Conservation (phyloP, 2,329 filamentous ascomycete genomes). For the Claviceps sp. region DNA sequence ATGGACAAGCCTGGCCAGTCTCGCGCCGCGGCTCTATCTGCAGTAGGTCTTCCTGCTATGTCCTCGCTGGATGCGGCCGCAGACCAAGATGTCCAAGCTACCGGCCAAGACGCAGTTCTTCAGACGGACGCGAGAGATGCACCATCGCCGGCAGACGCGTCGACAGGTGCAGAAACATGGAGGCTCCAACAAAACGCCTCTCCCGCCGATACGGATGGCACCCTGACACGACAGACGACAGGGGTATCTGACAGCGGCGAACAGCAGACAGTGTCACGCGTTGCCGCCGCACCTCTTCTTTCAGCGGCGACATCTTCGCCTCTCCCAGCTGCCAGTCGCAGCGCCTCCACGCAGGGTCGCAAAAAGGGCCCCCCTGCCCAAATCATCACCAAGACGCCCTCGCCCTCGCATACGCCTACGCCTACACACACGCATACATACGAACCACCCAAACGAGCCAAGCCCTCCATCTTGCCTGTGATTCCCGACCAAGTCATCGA, state of each 20-base stretch:
- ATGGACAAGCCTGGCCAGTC: slow-evolving; percentile 30
- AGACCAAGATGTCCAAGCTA: slow-evolving; percentile 13
- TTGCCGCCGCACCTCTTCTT: too few relatives aligned
- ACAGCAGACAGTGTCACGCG: not conserved
- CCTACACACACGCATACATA: not conserved
- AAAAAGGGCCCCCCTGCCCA: not conserved
- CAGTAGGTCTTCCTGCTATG: slow-evolving; percentile 24
- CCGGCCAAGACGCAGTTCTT: not conserved
- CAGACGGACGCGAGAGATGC: not conserved
- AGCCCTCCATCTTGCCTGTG: not conserved
- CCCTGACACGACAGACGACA: not conserved
- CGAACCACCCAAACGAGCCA: not conserved
- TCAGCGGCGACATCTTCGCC: too few relatives aligned
- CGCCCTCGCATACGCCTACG: not conserved
- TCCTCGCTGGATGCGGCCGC: slow-evolving; percentile 24
- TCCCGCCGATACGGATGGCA: not conserved
- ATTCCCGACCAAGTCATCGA: slow-evolving; percentile 18
- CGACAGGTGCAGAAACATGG: not conserved
- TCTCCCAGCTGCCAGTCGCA: not conserved
- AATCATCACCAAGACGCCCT: not conserved
- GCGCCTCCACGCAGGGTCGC: not conserved
- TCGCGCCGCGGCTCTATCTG: slow-evolving; percentile 27
- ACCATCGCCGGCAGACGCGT: not conserved
- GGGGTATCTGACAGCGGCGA: not conserved
- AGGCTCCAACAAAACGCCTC: not conserved